Evolutionary conservation across 2,329 filamentous ascomycete genomes (phyloP), one percentile per base, ranked within the genome.

Genomic region (Zymoseptoria tritici): DNA sequence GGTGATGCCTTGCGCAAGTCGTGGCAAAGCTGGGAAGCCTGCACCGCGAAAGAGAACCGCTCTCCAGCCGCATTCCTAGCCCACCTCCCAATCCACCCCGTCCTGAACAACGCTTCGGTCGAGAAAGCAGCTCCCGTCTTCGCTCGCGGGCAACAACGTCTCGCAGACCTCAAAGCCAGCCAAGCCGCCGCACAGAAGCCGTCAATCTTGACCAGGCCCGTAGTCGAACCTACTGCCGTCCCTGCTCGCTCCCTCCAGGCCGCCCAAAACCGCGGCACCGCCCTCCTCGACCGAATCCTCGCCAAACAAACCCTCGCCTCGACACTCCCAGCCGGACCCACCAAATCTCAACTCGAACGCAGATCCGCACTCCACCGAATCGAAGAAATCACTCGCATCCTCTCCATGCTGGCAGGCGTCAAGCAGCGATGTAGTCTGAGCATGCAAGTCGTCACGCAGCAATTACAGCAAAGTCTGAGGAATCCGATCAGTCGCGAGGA

Each of bases 141-240:
- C 26, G 79, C 81, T 54, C 89, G 86, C 68, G 88, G 88, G 29
- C 86, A 89, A 65, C 83, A 82, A 60, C 82, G 86, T 7, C 78
- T 92, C n/a, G 80, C 85, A 59, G 85, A 88, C 55, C 78, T 92
- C 66, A 89, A 87, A 72, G 79, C 81, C 54, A 83, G 79, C 61
- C 66, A 64, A 57, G 62, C 66, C 24, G 62, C 60, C 64, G 62
- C 60, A 64, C 72, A 70, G 1, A 66, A 64, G 68, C 36, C 36
- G 6, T 46, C 36, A n/a, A 7, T 46, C 36, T 16, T 46, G 13
- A 46, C 36, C 16, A 46, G 36, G 16, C 36, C 36, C 13, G 16
- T n/a, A 3, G 67, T 53, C 60, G 64, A 51, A 57, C 19, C 52
- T 20, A 22, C 55, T 7, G 8, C 53, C 46, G 26, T 54, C 9